Conservation (phyloP, 2,329 filamentous ascomycete genomes). For the Aspergillus hortae region DNA sequence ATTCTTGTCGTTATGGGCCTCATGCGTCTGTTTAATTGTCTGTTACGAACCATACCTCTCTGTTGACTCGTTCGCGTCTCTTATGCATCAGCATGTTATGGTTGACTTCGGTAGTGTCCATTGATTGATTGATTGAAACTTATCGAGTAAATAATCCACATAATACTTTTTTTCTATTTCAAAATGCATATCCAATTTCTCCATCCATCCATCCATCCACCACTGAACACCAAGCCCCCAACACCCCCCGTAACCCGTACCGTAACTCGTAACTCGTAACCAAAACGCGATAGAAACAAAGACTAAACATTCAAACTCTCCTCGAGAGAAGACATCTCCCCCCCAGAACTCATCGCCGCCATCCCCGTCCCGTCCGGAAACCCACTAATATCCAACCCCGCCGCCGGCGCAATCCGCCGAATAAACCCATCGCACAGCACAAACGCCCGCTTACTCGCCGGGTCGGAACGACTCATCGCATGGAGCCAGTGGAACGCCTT, state of each 20-base stretch:
- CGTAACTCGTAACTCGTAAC: no score
- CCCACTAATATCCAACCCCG: constrained; percentile 29
- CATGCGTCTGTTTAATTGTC: background rate
- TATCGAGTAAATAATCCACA: background rate
- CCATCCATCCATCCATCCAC: background rate
- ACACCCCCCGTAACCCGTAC: no score
- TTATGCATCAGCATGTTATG: background rate
- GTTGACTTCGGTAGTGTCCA: background rate
- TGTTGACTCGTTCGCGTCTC: background rate
- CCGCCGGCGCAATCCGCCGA: constrained; percentile 25
- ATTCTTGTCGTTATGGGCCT: background rate
- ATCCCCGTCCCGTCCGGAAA: constrained; percentile 22
- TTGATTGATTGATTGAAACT: no score
- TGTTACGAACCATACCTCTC: background rate
- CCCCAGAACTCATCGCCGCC: background rate
- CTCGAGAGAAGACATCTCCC: no score
- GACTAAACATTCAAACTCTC: no score
- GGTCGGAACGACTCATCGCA: constrained; percentile 26
- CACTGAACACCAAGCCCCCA: no score
- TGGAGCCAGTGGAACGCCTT: constrained; percentile 40
- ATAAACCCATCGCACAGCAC: constrained; percentile 30
- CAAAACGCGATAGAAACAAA: no score
- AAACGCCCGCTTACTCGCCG: constrained; percentile 34
- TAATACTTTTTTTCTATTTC: background rate
- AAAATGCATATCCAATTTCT: background rate